Conservation (phyloP, 1,284 basidiomycete genomes). For the Ganoderma boninense region DNA sequence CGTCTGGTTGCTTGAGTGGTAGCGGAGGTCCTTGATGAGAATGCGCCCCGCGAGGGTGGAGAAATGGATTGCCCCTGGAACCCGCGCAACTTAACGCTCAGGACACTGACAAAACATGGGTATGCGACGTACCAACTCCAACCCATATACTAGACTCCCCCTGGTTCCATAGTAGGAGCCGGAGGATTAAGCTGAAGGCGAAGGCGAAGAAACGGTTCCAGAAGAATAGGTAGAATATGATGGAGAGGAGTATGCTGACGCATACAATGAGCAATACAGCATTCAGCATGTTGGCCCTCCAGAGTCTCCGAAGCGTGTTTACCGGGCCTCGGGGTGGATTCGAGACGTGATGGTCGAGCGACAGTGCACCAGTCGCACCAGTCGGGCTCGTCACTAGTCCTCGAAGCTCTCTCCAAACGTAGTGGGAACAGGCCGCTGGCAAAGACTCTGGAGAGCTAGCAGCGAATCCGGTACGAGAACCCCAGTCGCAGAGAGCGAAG, state of each 20-base stretch:
- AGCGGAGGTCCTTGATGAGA: constrained; percentile 84
- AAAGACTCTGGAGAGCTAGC: neutral
- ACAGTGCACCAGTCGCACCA: neutral
- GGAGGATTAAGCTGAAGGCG: constrained; percentile 65
- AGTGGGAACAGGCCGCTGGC: neutral
- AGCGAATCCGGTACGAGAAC: neutral
- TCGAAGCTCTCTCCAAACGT: neutral
- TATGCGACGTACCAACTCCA: constrained; percentile 66
- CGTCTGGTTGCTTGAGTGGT: constrained; percentile 91
- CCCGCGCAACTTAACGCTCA: neutral
- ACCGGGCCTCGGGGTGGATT: neutral
- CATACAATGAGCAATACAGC: constrained; percentile 74
- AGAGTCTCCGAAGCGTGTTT: neutral
- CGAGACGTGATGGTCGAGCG: neutral
- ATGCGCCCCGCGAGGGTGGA: constrained; percentile 89
- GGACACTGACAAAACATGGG: neutral
- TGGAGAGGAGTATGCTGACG: constrained; percentile 73
- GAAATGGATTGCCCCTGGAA: constrained; percentile 85
- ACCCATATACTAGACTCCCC: constrained; percentile 78
- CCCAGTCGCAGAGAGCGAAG: neutral
- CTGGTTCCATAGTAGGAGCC: constrained; percentile 76
- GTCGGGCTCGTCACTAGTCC: neutral
- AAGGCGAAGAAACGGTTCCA: constrained; percentile 86
- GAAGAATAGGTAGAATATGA: constrained; percentile 88
- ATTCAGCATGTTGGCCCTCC: constrained; percentile 52